Evolutionary conservation across 306 rosid species (phyloP), one percentile per base, ranked within the genome.

Genomic region (Arachis stenosperma): DNA sequence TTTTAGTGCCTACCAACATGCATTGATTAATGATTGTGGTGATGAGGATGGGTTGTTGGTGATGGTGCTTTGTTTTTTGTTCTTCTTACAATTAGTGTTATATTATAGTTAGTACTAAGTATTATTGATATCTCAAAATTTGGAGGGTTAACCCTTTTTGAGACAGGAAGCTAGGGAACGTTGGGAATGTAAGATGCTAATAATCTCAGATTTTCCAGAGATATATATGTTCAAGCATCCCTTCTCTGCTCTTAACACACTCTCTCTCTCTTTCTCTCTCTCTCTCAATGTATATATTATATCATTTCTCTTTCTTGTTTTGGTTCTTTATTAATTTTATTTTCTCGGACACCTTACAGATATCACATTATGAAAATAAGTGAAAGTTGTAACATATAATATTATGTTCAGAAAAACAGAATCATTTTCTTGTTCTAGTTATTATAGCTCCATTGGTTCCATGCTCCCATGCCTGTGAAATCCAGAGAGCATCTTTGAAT

Each of bases 121-220:
- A 39, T 27, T 36, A n/a, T 52, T 14, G 8, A 9, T 39, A 36
- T 6, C 39, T 67, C 58, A 29, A 59, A 75, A 78, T 66, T 79
- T 61, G 53, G 47, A 75, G 66, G 58, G 39, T 79, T 73, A 50
- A 14, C 69, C 71, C 65, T 72, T 77, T 78, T 69, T 75, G 67
- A 46, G 73, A 59, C 39, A 30, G 61, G 73, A 61, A 51, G 70
- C 67, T 75, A 65, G 36, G 67, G 57, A 65, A 64, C 78, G 65
- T 84, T 82, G 96, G 89, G 81, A 84, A 86, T 87, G 88, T 79
- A 86, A 84, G 80, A 82, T 78, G 27, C 27, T 22, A 22, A 22
- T 22, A 22, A 22, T 22, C 27, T 17, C 17, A 17, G 17, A 17
- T 17, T 17, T 17, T 17, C 17, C 17, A 17, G 17, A 17, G 17